Evolutionary conservation across 352 stramenopile genomes (phyloP).

Genomic region (Bremia lactucae): DNA sequence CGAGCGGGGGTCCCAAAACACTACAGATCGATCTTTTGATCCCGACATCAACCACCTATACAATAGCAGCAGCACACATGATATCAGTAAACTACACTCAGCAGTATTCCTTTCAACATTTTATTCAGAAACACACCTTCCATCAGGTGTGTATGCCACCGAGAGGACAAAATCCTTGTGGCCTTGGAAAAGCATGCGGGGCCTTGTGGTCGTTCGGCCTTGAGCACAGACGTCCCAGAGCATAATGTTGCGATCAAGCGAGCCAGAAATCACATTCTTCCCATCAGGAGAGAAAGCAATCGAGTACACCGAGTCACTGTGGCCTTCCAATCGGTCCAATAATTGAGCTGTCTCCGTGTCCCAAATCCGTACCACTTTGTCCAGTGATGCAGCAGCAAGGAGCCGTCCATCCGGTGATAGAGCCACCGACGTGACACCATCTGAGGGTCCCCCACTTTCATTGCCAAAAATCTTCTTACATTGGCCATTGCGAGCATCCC

Average conservation of each 20-base stretch:
- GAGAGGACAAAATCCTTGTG: conserved; percentile 84
- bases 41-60: conserved; percentile 78
- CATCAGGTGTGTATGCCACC: conserved; percentile 79
- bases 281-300: conserved; percentile 80
- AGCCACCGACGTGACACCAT: conserved; percentile 75
- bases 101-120: too few species aligned
- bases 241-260: conserved; percentile 81
- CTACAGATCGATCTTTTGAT: conserved; percentile 78
- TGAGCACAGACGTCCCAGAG: conserved; percentile 76
- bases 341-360: conserved; percentile 74
- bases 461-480: conserved; percentile 82
- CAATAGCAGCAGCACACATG: conserved; percentile 8
- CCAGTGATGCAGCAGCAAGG: conserved; percentile 65
- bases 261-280: conserved; percentile 82
- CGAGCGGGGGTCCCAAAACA: conserved; percentile 80
- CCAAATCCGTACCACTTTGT: conserved; percentile 84
- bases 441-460: conserved; percentile 64
- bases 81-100: too few species aligned
- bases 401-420: conserved; percentile 67
- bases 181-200: conserved; percentile 81
- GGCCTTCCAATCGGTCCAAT: conserved; percentile 70
- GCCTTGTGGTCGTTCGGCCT: conserved; percentile 64
- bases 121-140: conserved; percentile 37
- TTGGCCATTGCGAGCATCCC: conserved; percentile 69
- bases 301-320: conserved; percentile 83